Conservation (phyloP, 176 grass and related monocot genomes). For the Rhipidocladum racemiflorum region DNA sequence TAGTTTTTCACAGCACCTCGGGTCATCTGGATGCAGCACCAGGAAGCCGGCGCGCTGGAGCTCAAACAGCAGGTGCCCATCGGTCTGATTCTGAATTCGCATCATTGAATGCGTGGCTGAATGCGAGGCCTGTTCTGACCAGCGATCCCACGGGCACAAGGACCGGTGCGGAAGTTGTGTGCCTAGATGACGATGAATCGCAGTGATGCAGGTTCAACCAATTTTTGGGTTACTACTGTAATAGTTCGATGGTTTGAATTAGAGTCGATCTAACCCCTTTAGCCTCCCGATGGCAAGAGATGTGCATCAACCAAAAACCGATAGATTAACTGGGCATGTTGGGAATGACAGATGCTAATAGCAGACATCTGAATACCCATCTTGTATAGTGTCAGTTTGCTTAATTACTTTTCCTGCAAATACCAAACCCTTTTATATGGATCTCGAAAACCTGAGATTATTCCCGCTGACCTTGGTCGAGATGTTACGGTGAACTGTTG, state of each 20-base stretch:
- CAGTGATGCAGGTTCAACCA: background rate
- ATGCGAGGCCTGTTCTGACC: background rate
- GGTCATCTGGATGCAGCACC: background rate
- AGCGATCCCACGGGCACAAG: background rate
- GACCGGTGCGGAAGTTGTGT: background rate
- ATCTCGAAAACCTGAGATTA: background rate
- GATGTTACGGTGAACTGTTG: background rate
- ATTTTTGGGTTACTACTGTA: background rate
- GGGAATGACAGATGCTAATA: background rate
- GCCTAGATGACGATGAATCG: conserved; percentile 33
- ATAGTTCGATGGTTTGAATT: background rate
- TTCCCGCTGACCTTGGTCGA: background rate
- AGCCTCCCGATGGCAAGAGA: background rate
- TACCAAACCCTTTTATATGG: background rate
- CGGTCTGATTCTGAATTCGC: background rate
- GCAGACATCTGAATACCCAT: background rate
- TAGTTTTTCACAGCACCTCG: background rate
- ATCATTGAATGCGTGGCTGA: background rate
- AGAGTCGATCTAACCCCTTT: background rate
- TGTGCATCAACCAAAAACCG: background rate
- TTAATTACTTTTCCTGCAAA: background rate
- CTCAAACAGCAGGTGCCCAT: background rate
- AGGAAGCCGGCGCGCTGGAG: background rate
- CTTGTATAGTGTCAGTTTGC: background rate
- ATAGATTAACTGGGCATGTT: background rate